phyloP scores from a whole-genome alignment of 192 early-diverging fungal species.

The Backusella australiensis region DNA sequence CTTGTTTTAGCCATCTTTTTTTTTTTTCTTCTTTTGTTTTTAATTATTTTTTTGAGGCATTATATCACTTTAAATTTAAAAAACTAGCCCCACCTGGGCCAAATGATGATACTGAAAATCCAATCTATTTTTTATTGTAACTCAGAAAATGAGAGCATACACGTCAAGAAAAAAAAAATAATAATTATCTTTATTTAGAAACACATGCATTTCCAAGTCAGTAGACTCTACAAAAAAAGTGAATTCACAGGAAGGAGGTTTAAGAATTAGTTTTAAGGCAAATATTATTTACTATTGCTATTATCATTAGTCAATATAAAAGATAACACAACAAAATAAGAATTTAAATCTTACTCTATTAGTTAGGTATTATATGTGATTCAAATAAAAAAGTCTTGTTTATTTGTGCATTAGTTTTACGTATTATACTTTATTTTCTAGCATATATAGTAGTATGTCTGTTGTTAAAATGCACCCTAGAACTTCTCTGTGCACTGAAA shows the following conservation, averaged over 20 bases:
- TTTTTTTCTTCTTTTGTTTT: not conserved
- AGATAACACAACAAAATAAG: no score
- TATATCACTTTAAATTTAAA: not conserved
- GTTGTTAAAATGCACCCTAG: not conserved
- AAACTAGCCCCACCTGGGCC: not conserved
- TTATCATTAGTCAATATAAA: not conserved
- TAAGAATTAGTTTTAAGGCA: not conserved
- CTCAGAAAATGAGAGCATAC: not conserved
- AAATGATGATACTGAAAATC: not conserved
- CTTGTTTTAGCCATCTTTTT: not conserved
- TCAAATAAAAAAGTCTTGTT: not conserved
- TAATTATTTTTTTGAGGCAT: not conserved
- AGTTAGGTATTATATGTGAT: not conserved
- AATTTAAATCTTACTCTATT: not conserved
- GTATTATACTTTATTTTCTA: not conserved
- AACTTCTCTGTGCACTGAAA: not conserved
- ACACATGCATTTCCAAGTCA: conserved; percentile 1
- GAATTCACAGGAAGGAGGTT: not conserved
- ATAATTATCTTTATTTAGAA: not conserved
- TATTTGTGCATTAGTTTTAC: not conserved
- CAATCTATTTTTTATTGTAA: not conserved
- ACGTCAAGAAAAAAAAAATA: not conserved
- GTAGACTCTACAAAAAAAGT: not conserved
- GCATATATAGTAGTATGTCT: not conserved
- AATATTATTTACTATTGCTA: not conserved